A percentile compares a stretch with the other conserved stretches of the same genome.
These are phyloP conservation scores for Harringtonia aguacate DNA, from an alignment of 2,329 filamentous ascomycete genomes.

Conservation along the genomic window DNA sequence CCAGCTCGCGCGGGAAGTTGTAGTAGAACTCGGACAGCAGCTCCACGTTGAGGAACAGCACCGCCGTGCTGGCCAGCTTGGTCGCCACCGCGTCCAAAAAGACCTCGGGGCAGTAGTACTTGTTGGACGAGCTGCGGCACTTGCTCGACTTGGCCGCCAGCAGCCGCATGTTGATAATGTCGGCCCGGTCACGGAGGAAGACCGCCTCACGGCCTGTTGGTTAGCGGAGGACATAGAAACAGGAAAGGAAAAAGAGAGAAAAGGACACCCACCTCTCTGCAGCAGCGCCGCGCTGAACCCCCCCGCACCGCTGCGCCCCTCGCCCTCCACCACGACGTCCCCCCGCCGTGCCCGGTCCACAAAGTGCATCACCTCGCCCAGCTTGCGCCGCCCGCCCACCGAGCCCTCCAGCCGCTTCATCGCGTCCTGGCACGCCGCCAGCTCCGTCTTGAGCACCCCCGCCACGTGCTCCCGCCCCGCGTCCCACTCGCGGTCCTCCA, in stretches of 20 bases:
- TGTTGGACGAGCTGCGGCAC: conserved; percentile 73
- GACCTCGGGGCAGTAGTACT: conserved; percentile 93
- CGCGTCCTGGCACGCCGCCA: conserved; percentile 73
- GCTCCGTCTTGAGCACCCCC: conserved; percentile 73
- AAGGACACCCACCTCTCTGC: conserved; percentile 53
- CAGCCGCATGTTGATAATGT: conserved; percentile 84
- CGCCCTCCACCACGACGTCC: conserved; percentile 74
- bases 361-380: conserved; percentile 82
- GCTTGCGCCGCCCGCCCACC: conserved; percentile 73
- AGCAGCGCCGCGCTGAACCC: conserved; percentile 85
- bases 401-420: conserved; percentile 63
- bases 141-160: conserved; percentile 83
- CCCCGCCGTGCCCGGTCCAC: conserved; percentile 84
- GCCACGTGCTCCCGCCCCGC: conserved; percentile 76
- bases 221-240: conserved; percentile 1
- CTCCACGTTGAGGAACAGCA: conserved; percentile 95
- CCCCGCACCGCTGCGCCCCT: conserved; percentile 74
- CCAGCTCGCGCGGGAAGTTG: conserved; percentile 88
- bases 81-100: conserved; percentile 96
- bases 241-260: conserved; percentile 9
- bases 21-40: conserved; percentile 96
- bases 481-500: conserved; percentile 82
- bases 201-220: conserved; percentile 72
- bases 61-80: conserved; percentile 88
- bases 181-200: conserved; percentile 84